Percentiles rank a stretch among this genome's conserved stretches.
These are phyloP conservation scores for Neoconidiobolus thromboides DNA, from an alignment of 371 early-diverging fungal species.

Conservation along the genomic window DNA sequence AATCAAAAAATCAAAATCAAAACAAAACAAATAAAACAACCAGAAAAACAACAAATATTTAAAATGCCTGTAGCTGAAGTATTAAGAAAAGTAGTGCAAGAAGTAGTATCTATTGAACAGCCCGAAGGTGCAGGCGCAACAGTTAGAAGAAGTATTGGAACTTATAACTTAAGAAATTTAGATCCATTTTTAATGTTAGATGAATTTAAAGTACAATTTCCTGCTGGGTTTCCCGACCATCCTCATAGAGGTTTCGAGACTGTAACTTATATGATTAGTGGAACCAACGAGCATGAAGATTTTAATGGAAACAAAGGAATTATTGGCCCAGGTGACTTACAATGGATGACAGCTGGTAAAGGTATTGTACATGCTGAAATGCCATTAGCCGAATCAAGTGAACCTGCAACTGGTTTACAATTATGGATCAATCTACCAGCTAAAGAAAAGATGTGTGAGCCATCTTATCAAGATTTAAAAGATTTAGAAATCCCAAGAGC, in stretches of 20 bases:
- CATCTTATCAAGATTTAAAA: slow-evolving; percentile 42
- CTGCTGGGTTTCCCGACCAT: slow-evolving; percentile 40
- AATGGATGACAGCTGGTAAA: slow-evolving; percentile 43
- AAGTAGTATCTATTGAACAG: slow-evolving; percentile 9
- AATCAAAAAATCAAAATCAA: too few species aligned
- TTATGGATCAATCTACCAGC: slow-evolving; percentile 48
- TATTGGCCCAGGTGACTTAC: slow-evolving; percentile 35
- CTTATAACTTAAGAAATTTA: slow-evolving; percentile 20
- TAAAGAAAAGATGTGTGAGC: slow-evolving; percentile 41
- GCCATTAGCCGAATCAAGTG: neutral
- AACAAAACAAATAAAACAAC: too few species aligned
- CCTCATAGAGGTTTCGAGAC: slow-evolving; percentile 66
- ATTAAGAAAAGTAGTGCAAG: neutral
- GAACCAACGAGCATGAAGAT: slow-evolving; percentile 45
- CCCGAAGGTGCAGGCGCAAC: slow-evolving; percentile 14
- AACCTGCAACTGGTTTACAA: slow-evolving; percentile 35
- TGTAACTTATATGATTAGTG: slow-evolving; percentile 33
- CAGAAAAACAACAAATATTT: too few species aligned
- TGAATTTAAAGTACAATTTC: slow-evolving; percentile 5
- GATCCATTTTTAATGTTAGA: neutral
- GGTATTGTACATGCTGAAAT: slow-evolving; percentile 49
- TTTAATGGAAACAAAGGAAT: slow-evolving; percentile 58
- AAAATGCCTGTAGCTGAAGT: too few species aligned
- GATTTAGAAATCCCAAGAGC: slow-evolving; percentile 23
- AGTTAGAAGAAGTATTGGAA: slow-evolving; percentile 60